Base-by-base conservation (phyloP, 306 rosid genomes). In the Cicer yamashitae region DNA sequence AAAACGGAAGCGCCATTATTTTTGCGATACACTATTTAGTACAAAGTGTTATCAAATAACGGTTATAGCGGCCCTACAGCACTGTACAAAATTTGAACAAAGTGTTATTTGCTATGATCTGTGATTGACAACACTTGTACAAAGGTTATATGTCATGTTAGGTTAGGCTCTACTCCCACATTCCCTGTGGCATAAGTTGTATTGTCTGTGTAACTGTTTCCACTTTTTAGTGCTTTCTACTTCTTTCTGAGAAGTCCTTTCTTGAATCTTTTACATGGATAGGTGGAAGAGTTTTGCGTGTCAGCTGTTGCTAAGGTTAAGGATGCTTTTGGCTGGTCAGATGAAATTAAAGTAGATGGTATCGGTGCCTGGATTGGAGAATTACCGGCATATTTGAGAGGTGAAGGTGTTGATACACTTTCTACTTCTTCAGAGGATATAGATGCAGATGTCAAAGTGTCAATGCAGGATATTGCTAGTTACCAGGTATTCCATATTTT, bases 381-480 rank as follows among this genome's bases (percentile, higher is more conserved):
- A 81, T 65, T 87, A 79, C 98, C 98, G 0, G 75, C 87, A 47
- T 94, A 86, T 84, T 76, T 94, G 84, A 79, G 77, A 85, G 74
- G 67, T 46, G 87, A 88, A 78, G 85, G 73, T 52, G 44, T 72
- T 83, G 76, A 88, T 66, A 59, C 83, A 61, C 75, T 77, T 77
- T 14, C 84, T 71, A 48, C 84, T 37, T 58, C 82, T 48, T 68
- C 83, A 10, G 89, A 87, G 38, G 82, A 73, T 25, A 74, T 83
- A 73, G 88, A 85, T 53, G 86, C 68, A 47, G 86, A 82, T 39
- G 72, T 86, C 50, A 85, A 84, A 85, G 62, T 61, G 53, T 77
- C 89, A 56, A 78, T 90, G 17, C 97, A 87, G 73, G 94, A 91
- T 67, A 90, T 94, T 75, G 97, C 94, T 51, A 91, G 96, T 86